A percentile compares a stretch with the other conserved stretches of the same genome.
Conservation (phyloP, 768 basidiomycete genomes). For the Termitomyces sp. region DNA sequence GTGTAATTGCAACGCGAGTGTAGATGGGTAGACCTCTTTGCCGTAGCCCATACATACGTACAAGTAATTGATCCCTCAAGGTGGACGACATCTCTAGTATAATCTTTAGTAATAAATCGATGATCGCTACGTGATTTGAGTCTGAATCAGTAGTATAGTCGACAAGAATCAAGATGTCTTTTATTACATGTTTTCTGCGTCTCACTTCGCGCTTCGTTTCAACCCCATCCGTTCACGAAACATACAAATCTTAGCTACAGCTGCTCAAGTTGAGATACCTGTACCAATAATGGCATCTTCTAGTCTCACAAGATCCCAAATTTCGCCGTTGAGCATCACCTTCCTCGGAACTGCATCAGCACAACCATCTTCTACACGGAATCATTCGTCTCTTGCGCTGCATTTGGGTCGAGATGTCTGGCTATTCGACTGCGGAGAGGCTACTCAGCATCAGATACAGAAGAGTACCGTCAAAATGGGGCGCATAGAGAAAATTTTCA, state of each 20-base stretch:
- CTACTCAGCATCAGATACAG: conserved; percentile 75
- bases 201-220: not conserved
- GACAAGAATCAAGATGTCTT: not conserved
- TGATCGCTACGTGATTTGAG: no score
- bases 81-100: no score
- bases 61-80: no score
- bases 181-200: not conserved
- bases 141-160: not conserved
- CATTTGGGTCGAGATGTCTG: conserved; percentile 67
- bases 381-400: conserved; percentile 70
- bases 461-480: conserved; percentile 73
- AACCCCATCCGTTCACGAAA: not conserved
- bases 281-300: not conserved
- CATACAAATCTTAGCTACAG: not conserved
- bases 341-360: conserved; percentile 83
- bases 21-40: no score
- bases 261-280: not conserved
- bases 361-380: conserved; percentile 72
- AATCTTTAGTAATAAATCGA: no score
- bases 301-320: conserved; percentile 4
- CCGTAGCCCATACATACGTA: no score
- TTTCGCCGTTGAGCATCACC: conserved; percentile 47
- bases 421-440: conserved; percentile 86
- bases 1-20: no score
- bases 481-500: conserved; percentile 75